These are phyloP conservation scores for Xenoacremonium recifei DNA, from an alignment of 2,329 filamentous ascomycete genomes.

Conservation along the genomic window DNA sequence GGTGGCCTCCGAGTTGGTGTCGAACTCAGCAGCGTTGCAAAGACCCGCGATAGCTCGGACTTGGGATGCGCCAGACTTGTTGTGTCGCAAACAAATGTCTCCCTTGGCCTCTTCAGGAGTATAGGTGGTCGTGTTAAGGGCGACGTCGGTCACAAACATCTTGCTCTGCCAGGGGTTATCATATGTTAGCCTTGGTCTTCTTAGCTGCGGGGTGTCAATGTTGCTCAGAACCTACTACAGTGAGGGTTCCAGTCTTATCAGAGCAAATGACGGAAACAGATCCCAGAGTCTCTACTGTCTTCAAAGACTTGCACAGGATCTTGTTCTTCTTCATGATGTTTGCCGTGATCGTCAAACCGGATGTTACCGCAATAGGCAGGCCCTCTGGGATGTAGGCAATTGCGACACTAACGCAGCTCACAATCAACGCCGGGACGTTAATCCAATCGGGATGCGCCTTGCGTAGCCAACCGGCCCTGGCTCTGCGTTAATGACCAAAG, in stretches of 20 bases:
- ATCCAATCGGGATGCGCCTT: conserved; percentile 68
- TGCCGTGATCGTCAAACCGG: conserved; percentile 72
- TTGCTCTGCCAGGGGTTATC: too few relatives aligned
- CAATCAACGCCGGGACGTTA: conserved; percentile 68
- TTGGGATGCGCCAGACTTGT: too few relatives aligned
- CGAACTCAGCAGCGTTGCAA: conserved; percentile 76
- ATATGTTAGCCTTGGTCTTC: too few relatives aligned
- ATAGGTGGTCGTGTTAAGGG: too few relatives aligned
- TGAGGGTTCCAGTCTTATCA: conserved; percentile 74
- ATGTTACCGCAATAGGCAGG: conserved; percentile 66
- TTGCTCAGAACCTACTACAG: conserved; percentile 42
- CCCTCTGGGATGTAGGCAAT: conserved; percentile 78
- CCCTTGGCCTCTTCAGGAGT: too few relatives aligned
- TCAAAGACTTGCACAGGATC: conserved; percentile 76
- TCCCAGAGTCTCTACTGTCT: conserved; percentile 75
- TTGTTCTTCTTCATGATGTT: conserved; percentile 76
- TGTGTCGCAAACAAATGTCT: too few relatives aligned
- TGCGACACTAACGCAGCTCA: conserved; percentile 69
- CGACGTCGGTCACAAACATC: too few relatives aligned
- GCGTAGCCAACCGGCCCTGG: conserved; percentile 67
- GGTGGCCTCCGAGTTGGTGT: conserved; percentile 58
- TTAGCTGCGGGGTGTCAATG: too few relatives aligned
- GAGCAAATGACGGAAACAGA: conserved; percentile 73
- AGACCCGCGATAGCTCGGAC: conserved; percentile 62
- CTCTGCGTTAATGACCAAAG: not conserved